Base-by-base conservation (phyloP, 73 alveolate genomes). In the Paramecium sonneborni region DNA sequence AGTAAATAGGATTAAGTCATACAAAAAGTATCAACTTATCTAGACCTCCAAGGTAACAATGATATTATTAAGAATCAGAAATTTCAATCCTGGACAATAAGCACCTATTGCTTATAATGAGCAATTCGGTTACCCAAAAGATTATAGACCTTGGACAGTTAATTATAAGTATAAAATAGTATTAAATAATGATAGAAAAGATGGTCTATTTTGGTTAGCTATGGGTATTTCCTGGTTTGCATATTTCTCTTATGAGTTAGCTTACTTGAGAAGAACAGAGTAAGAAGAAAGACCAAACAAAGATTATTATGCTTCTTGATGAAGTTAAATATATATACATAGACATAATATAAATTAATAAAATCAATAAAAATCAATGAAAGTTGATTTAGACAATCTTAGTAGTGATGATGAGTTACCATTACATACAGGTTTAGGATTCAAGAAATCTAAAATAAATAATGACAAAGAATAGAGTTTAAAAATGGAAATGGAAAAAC, bases 91-190 rank as follows among this genome's bases (percentile, higher is more conserved):
- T 12, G 84, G 84, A 26, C 11, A 62, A 62, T 24, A 62, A 62
- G 84, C 84, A 26, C 84, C 84, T 23, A 30, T 3, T 10, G 84
- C 84, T 62, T 62, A 62, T 62, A 26, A 2, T 62, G 84, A 62
- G 18, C 18, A 62, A 30, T 62, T 62, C 44, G 24, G 28, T 12
- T 62, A 62, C 20, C 84, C 84, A 62, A 9, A 24, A 21, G 84
- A 62, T 12, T 62, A 62, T 30, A 62, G 84, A 62, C 84, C 84
- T 30, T 62, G 84, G 84, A 62, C 84, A 30, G 9, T 62, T 62
- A 62, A 62, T 30, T 62, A 62, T 62, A 62, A 62, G 84, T 62
- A 62, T 4, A 30, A n/a, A 62, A 26, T 26, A 9, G 4, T 11
- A 3, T 14, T 11, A 21, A 62, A 30, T 28, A 11, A 30, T 62